Base-by-base conservation (phyloP, 306 rosid genomes). In the Alnus rubra region DNA sequence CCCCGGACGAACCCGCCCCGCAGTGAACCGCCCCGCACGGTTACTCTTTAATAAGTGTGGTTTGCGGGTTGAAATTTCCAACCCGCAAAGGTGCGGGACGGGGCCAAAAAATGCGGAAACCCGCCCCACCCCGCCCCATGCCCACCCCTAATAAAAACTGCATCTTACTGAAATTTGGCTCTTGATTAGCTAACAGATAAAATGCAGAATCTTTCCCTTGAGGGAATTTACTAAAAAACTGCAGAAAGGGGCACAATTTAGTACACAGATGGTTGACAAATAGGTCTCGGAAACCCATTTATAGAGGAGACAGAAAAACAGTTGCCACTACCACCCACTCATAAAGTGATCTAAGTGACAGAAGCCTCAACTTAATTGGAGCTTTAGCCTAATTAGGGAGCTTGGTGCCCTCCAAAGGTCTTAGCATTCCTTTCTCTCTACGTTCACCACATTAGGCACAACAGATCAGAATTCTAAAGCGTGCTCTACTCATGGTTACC, bases 401-500 rank as follows among this genome's bases (percentile, higher is more conserved):
- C 69, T 62, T 10, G 44, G 69, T 62, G 69, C 69, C 69, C 44
- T 31, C 28, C 44, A 31, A 62, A 62, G 31, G 68, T 31, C 69
- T n/a, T 31, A 62, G n/a, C 42, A 62, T 31, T 31, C 15, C 42
- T 58, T 58, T 23, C 4, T 9, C 33, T 58, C 16, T 12, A 62
- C 31, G 10, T 31, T 37, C 39, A 62, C 69, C 44, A 62, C 39
- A 62, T 30, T 12, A 58, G 65, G 65, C 65, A 58, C 9, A 58
- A 58, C 35, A 9, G 65, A 58, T 58, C 13, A 58, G 31, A 28
- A 23, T 58, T n/a, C 64, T 4, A 9, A 58, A 58, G 23, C 64
- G 14, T 58, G 28, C 35, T 58, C 45, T n/a, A 28, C 33, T 28
- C 64, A 9, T 12, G 11, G 23, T 9, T 23, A 23, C 64, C 15